phyloP scores from a whole-genome alignment of 257 asterid genomes.

The Paraleonurus japonicus region DNA sequence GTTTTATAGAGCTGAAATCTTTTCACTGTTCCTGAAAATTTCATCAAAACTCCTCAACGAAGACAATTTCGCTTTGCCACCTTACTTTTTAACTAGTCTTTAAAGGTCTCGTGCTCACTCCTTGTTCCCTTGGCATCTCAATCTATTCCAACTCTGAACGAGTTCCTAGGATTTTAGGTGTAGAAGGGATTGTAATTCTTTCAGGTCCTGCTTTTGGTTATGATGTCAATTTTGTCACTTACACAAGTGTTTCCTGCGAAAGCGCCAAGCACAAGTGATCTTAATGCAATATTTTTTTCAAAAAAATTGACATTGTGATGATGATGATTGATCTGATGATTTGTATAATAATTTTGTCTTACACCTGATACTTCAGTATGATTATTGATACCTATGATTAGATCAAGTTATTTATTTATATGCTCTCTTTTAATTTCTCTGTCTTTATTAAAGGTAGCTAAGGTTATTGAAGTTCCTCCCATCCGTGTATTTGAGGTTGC shows the following conservation, averaged over 20 bases:
- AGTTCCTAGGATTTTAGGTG: not conserved
- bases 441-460: constrained; percentile 67
- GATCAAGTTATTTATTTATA: not conserved
- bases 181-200: not conserved
- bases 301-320: not conserved
- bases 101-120: constrained; percentile 1
- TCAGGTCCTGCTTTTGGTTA: not conserved
- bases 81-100: not conserved
- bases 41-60: not conserved
- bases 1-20: not conserved
- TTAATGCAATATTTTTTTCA: not conserved
- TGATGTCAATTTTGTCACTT: not conserved
- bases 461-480: constrained; percentile 88
- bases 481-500: constrained; percentile 98
- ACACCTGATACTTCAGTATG: constrained; percentile 15
- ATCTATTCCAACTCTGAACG: not conserved
- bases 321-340: not conserved
- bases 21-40: not conserved
- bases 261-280: not conserved
- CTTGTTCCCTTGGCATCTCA: not conserved
- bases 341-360: constrained; percentile 6
- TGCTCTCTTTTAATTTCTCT: constrained; percentile 3
- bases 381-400: not conserved
- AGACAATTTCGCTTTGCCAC: not conserved
- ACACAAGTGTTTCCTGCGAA: not conserved